phyloP scores from a whole-genome alignment of 164 flowering plant species.

The Vitis amurensis region DNA sequence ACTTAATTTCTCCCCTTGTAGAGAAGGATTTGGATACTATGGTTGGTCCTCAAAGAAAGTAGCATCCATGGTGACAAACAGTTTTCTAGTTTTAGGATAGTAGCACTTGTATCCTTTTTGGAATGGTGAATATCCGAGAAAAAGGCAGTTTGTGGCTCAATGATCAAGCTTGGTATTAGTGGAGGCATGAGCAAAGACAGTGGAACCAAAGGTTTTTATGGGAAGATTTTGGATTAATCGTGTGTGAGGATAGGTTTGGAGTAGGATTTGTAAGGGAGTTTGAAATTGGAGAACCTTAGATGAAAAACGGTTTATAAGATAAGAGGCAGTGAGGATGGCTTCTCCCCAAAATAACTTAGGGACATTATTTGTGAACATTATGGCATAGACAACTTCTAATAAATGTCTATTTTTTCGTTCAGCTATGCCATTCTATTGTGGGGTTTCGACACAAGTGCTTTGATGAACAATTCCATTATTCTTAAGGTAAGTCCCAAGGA shows the following conservation, averaged over 20 bases:
- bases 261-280: background rate
- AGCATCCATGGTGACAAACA: too few relatives aligned
- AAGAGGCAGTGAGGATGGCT: background rate
- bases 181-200: background rate
- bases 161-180: background rate
- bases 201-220: background rate
- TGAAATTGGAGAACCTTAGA: background rate
- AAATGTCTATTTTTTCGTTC: background rate
- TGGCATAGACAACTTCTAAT: background rate
- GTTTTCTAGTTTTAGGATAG: background rate
- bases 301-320: background rate
- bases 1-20: too few relatives aligned
- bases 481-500: background rate
- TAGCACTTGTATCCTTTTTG: background rate
- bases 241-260: background rate
- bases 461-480: background rate
- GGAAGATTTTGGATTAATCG: background rate
- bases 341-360: background rate
- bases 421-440: background rate
- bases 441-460: background rate
- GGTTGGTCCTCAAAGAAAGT: too few relatives aligned
- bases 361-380: background rate
- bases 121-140: background rate
- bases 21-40: too few relatives aligned
- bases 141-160: background rate